Evolutionary conservation across 345 rosid genomes (phyloP).

Genomic region (Pistacia vera): DNA sequence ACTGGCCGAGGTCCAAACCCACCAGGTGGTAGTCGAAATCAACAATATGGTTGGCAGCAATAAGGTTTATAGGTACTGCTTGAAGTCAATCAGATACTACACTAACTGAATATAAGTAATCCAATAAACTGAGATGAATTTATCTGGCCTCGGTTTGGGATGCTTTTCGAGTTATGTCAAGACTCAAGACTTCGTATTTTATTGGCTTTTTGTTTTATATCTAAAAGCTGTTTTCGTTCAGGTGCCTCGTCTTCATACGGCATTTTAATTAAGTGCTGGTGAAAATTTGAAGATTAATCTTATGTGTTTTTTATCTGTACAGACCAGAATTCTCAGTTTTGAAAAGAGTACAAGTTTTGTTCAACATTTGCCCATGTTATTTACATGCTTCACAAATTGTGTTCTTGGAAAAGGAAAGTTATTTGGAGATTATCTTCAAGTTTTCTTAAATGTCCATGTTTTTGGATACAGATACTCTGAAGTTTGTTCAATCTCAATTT

Average conservation of each 20-base stretch:
- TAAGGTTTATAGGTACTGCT: background rate
- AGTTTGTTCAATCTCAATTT: too few relatives aligned
- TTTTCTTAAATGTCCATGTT: too few relatives aligned
- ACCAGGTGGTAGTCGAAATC: conserved; percentile 89
- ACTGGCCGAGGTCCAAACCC: conserved; percentile 82
- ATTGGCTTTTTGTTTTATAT: background rate
- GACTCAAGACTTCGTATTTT: background rate
- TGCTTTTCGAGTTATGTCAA: background rate
- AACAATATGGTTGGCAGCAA: conserved; percentile 83
- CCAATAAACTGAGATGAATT: background rate
- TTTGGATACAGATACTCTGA: too few relatives aligned
- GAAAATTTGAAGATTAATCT: background rate
- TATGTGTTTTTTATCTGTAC: background rate
- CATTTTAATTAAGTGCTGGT: background rate
- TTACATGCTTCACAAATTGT: background rate
- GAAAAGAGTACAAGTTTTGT: background rate
- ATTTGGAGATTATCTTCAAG: too few relatives aligned
- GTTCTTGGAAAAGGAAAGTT: too few relatives aligned
- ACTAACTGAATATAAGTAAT: background rate
- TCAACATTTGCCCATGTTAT: background rate
- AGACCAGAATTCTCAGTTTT: background rate
- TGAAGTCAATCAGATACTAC: background rate
- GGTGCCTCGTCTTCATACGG: background rate
- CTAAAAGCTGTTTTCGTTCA: background rate
- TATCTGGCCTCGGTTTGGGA: background rate